These are phyloP conservation scores for Sclerotiophoma versabilis DNA, from an alignment of 2,329 filamentous ascomycete genomes.

Conservation along the genomic window DNA sequence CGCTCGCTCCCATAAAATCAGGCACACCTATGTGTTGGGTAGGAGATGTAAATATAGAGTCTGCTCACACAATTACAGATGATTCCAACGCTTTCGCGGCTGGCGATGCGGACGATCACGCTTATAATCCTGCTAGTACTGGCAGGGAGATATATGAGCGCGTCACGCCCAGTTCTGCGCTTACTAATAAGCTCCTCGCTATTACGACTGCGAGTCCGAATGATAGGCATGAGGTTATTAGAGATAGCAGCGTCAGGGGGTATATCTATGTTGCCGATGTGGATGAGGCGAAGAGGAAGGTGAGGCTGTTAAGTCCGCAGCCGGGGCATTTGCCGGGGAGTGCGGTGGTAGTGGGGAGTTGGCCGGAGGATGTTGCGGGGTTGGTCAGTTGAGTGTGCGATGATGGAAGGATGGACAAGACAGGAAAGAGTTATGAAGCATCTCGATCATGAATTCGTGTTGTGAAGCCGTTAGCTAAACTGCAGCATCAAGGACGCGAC, in stretches of 20 bases:
- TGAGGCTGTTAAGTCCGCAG: constrained; percentile 84
- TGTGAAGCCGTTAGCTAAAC: no score
- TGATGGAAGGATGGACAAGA: not conserved
- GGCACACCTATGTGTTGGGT: no score
- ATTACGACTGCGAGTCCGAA: constrained; percentile 78
- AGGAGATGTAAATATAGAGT: not conserved
- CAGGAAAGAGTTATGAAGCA: no score
- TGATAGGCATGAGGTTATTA: constrained; percentile 74
- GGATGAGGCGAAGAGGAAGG: constrained; percentile 80
- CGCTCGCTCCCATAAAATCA: no score
- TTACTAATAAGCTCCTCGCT: constrained; percentile 84
- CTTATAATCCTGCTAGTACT: constrained; percentile 54
- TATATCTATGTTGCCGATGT: constrained; percentile 94
- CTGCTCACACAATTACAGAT: not conserved
- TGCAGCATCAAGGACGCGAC: no score
- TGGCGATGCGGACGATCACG: constrained; percentile 59
- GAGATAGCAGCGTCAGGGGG: constrained; percentile 84
- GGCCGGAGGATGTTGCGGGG: constrained; percentile 85
- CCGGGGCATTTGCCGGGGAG: constrained; percentile 79
- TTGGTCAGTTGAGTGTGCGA: constrained; percentile 58
- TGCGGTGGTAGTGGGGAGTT: constrained; percentile 83
- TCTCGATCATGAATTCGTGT: no score
- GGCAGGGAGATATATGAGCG: constrained; percentile 62
- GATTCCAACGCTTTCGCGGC: constrained; percentile 42
- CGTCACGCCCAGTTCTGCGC: constrained; percentile 68